Percentiles rank a stretch among this genome's conserved stretches.
Conservation (phyloP, 192 early-diverging fungal species). For the Coemansia sp. region DNA sequence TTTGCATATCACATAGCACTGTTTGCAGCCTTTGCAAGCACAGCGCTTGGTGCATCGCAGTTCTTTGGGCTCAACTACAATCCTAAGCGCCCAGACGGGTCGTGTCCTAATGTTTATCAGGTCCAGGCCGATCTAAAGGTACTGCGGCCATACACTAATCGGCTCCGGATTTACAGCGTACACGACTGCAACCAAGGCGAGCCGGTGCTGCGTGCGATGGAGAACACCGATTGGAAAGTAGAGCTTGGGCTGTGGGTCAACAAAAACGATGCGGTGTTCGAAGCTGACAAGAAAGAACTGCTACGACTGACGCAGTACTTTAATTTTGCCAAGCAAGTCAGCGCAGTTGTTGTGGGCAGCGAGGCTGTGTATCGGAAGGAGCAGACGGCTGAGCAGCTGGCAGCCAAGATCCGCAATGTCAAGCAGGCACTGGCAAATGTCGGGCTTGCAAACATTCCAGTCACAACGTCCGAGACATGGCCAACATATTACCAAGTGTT, state of each 20-base stretch:
- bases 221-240: conserved; percentile 59
- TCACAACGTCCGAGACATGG: conserved; percentile 39
- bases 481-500: conserved; percentile 40
- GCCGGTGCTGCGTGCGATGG: conserved; percentile 58
- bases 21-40: conserved; percentile 22
- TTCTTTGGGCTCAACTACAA: conserved; percentile 64
- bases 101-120: conserved; percentile 56
- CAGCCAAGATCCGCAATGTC: conserved; percentile 48
- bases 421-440: conserved; percentile 35
- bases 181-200: conserved; percentile 62
- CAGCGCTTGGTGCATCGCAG: conserved; percentile 18
- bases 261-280: conserved; percentile 38
- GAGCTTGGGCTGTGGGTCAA: conserved; percentile 64
- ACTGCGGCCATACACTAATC: conserved; percentile 54
- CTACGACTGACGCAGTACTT: conserved; percentile 25
- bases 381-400: conserved; percentile 35
- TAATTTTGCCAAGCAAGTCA: conserved; percentile 49
- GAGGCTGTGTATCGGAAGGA: conserved; percentile 59
- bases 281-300: conserved; percentile 36
- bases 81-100: conserved; percentile 55
- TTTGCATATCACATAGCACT: conserved; percentile 4
- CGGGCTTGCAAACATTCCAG: conserved; percentile 33
- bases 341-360: conserved; percentile 59
- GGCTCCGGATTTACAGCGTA: conserved; percentile 62
- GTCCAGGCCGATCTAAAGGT: conserved; percentile 61